Conservation (phyloP, 2,329 filamentous ascomycete species). For the Raffaelea deltoideospora region DNA sequence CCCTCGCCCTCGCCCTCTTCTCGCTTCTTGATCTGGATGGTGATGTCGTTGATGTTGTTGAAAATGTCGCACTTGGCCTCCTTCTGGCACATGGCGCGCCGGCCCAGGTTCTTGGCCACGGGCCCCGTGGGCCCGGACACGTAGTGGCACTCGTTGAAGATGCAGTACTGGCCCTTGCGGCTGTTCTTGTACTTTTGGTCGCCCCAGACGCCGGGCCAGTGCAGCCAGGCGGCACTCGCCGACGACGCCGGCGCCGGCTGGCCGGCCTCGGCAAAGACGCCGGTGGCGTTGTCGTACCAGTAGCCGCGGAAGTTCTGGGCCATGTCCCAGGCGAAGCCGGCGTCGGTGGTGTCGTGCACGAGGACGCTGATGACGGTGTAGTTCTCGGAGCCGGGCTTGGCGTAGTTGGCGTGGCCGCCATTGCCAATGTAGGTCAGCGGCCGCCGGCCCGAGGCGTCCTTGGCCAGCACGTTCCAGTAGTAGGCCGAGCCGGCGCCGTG, state of each 20-base stretch:
- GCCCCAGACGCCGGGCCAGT: slow-evolving; percentile 11
- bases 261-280: slow-evolving; percentile 7
- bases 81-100: slow-evolving; percentile 9
- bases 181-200: slow-evolving; percentile 10
- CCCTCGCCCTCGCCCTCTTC: no score
- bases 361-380: slow-evolving; percentile 11
- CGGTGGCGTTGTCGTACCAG: slow-evolving; percentile 8
- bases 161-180: slow-evolving; percentile 10
- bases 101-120: slow-evolving; percentile 11
- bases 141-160: slow-evolving; percentile 12
- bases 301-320: slow-evolving; percentile 12
- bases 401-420: slow-evolving; percentile 13
- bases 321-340: slow-evolving; percentile 11
- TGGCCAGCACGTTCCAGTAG: slow-evolving; percentile 9
- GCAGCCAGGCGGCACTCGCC: slow-evolving; percentile 9
- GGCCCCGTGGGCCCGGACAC: slow-evolving; percentile 12
- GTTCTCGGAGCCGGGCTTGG: slow-evolving; percentile 9
- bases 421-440: slow-evolving; percentile 10
- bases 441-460: slow-evolving; percentile 5
- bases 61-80: slow-evolving; percentile 8
- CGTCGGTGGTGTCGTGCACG: slow-evolving; percentile 10
- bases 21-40: no score
- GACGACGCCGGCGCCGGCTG: not conserved
- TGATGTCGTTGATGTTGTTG: slow-evolving; percentile 8
- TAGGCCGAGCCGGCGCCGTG: slow-evolving; percentile 13